These are phyloP conservation scores for Colletotrichum orbiculare DNA, from an alignment of 2,329 filamentous ascomycete species.

Conservation along the genomic window DNA sequence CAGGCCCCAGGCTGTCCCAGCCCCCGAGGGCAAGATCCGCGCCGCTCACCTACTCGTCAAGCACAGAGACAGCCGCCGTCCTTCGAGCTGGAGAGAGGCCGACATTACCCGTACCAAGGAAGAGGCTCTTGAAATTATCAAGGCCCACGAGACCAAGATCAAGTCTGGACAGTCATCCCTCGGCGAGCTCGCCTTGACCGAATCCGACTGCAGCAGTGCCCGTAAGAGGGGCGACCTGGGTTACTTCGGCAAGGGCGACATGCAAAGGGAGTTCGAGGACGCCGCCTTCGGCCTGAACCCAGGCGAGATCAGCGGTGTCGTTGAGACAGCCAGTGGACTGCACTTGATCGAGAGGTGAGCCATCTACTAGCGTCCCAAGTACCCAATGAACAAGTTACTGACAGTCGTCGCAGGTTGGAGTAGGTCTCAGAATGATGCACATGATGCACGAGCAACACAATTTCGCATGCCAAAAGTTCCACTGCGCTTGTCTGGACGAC, in stretches of 20 bases:
- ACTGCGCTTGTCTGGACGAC: conserved; percentile 7
- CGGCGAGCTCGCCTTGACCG: conserved; percentile 85
- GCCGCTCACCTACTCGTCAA: conserved; percentile 94
- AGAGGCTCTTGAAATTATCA: conserved; percentile 83
- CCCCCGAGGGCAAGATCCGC: conserved; percentile 84
- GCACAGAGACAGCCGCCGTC: conserved; percentile 87
- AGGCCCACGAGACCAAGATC: conserved; percentile 81
- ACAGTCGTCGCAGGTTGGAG: conserved; percentile 74
- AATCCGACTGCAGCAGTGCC: conserved; percentile 96
- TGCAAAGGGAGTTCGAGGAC: conserved; percentile 99
- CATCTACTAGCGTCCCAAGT: background rate
- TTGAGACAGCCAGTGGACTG: conserved; percentile 92
- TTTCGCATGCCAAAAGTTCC: conserved; percentile 22
- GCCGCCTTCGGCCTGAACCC: conserved; percentile 90
- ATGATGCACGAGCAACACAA: background rate
- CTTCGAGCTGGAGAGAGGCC: conserved; percentile 91
- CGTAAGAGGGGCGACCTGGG: conserved; percentile 94
- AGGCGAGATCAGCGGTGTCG: conserved; percentile 85
- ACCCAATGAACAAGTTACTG: background rate
- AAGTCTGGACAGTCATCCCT: conserved; percentile 74
- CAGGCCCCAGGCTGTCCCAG: conserved; percentile 48
- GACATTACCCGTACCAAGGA: conserved; percentile 90
- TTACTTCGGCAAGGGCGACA: conserved; percentile 93
- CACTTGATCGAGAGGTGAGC: conserved; percentile 95
- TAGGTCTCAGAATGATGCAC: conserved; percentile 32